Percentiles rank a stretch among this genome's conserved stretches.
Evolutionary conservation across 1,139 yeast species (phyloP).

Genomic region (Wickerhamiella pararugosa): DNA sequence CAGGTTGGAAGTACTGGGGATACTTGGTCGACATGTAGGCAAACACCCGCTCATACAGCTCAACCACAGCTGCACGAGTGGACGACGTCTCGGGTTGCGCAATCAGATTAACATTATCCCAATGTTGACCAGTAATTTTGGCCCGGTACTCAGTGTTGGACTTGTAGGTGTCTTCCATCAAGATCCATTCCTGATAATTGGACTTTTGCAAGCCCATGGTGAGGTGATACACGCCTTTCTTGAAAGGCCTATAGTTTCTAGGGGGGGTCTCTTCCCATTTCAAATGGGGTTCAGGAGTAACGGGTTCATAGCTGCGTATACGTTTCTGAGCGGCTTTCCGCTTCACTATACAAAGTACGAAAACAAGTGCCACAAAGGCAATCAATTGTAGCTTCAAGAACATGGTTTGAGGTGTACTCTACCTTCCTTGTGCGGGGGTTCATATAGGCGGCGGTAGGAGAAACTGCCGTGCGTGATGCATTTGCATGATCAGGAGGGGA

Average conservation of each 20-base stretch:
- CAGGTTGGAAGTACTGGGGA: conserved; percentile 38
- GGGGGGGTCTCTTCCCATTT: conserved; percentile 37
- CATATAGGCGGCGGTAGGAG: no score
- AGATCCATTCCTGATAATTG: conserved; percentile 46
- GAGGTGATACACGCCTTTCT: conserved; percentile 40
- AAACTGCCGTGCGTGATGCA: no score
- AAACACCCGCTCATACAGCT: conserved; percentile 38
- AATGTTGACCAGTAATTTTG: conserved; percentile 30
- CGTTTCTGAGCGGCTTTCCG: no score
- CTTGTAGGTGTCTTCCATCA: conserved; percentile 50
- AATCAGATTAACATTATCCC: conserved; percentile 25
- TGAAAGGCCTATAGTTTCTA: conserved; percentile 45
- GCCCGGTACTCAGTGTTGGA: conserved; percentile 32
- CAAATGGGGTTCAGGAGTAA: conserved; percentile 12
- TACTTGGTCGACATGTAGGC: conserved; percentile 38
- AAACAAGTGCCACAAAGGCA: no score
- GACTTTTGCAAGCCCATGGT: conserved; percentile 52
- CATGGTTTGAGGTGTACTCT: no score
- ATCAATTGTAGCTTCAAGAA: no score
- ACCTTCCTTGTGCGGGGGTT: no score
- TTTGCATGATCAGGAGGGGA: no score
- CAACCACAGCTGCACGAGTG: conserved; percentile 34
- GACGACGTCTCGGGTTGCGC: conserved; percentile 27
- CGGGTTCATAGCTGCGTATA: no score
- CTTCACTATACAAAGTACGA: no score